These are phyloP conservation scores for Daldinia sp. DNA, from an alignment of 2,329 filamentous ascomycete genomes.

Conservation along the genomic window DNA sequence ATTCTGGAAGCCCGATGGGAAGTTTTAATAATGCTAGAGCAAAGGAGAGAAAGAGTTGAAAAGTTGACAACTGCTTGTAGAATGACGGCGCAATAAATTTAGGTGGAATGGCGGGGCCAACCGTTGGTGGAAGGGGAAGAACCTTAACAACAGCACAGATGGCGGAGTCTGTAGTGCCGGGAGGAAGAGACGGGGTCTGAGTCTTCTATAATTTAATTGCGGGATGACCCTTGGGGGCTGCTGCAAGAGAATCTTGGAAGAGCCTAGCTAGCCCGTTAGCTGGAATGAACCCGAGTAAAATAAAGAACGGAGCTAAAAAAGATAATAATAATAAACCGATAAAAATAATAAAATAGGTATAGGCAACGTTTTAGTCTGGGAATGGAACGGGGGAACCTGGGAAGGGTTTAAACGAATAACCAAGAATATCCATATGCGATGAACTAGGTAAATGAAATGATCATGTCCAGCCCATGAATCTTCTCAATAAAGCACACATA, in stretches of 20 bases:
- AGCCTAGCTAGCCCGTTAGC: constrained; percentile 45
- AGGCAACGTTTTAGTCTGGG: constrained; percentile 34
- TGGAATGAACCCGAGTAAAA: constrained; percentile 42
- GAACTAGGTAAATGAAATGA: constrained; percentile 18
- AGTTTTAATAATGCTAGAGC: constrained; percentile 15
- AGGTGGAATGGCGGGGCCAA: constrained; percentile 46
- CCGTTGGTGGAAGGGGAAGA: constrained; percentile 43
- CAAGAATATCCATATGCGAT: constrained; percentile 13
- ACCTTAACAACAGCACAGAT: constrained; percentile 43
- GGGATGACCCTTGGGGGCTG: constrained; percentile 48
- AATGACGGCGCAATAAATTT: constrained; percentile 45
- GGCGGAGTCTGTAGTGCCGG: constrained; percentile 47
- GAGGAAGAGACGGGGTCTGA: constrained; percentile 42
- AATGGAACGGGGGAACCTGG: constrained; percentile 13
- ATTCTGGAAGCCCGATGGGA: constrained; percentile 19
- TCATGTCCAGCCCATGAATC: constrained; percentile 21
- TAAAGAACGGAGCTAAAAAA: constrained; percentile 20
- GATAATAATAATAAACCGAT: constrained; percentile 5
- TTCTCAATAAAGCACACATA: constrained; percentile 23
- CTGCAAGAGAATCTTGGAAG: constrained; percentile 44
- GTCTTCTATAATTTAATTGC: constrained; percentile 46
- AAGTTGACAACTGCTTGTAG: constrained; percentile 40
- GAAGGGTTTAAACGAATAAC: constrained; percentile 31
- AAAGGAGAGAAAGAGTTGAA: constrained; percentile 37
- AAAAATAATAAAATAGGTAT: constrained; percentile 28